Evolutionary conservation across 176 grass and related monocot genomes (phyloP).

Genomic region (Avena insularis): DNA sequence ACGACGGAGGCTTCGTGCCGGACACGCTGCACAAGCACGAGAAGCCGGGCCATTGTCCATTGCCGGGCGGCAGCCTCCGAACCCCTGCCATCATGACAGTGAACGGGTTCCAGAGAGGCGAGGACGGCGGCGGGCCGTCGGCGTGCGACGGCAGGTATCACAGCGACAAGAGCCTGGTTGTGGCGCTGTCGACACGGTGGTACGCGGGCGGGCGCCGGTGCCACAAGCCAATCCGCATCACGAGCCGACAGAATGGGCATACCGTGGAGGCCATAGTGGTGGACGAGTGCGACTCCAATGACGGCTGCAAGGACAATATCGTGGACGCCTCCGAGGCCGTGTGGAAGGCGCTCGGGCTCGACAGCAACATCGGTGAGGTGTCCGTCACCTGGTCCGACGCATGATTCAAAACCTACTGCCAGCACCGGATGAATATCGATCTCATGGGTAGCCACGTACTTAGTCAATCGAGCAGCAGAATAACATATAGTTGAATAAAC

Average conservation of each 20-base stretch:
- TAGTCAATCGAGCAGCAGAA: too few species aligned
- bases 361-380: too few species aligned
- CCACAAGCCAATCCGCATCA: slow-evolving; percentile 44
- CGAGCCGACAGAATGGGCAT: not conserved
- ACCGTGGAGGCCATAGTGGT: slow-evolving; percentile 39
- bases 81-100: slow-evolving; percentile 42
- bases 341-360: slow-evolving; percentile 25
- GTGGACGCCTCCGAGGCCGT: slow-evolving; percentile 52
- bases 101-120: slow-evolving; percentile 40
- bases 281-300: slow-evolving; percentile 40
- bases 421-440: too few species aligned
- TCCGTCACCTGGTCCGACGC: too few species aligned
- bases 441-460: too few species aligned
- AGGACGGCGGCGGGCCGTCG: slow-evolving; percentile 37
- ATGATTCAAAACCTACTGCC: too few species aligned
- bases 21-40: not conserved
- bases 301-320: slow-evolving; percentile 34
- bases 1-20: not conserved
- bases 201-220: slow-evolving; percentile 35
- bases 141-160: slow-evolving; percentile 49
- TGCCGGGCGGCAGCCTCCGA: not conserved
- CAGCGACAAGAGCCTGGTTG: slow-evolving; percentile 44
- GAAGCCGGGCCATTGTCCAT: not conserved
- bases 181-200: slow-evolving; percentile 48
- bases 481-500: too few species aligned